Evolutionary conservation across 108 stramenopile species (phyloP), one percentile per base, ranked within the genome.

Genomic region (Skeletonema grethae): DNA sequence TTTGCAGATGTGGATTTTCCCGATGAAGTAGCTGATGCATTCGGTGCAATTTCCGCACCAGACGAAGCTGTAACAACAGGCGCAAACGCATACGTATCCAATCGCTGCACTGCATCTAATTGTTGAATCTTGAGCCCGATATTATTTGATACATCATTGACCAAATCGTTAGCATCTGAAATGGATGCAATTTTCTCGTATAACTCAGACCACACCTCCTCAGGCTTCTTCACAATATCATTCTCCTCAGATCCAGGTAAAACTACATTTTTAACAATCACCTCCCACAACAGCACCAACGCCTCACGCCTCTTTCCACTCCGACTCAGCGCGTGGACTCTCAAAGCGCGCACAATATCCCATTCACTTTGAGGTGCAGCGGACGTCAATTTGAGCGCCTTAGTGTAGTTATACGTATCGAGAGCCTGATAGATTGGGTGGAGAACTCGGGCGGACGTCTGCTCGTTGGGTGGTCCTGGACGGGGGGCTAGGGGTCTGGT

Each of bases 351-450:
- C 7, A 82, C 86, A 25, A 94, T 63, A 24, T 82, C 72, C 80
- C 76, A 77, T 24, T 83, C 55, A 57, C 46, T 45, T 18, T 73
- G 65, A 5, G 85, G 87, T 8, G 81, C 48, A 11, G 85, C 72
- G 9, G 78, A 63, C 7, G 87, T 87, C 31, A 94, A 65, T 63
- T 90, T 89, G 53, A 91, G 72, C 10, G 86, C 92, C 63, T 81
- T 82, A 72, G 65, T 70, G 76, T 84, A 94, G 58, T 90, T 87
- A 38, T 82, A 68, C 9, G 56, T 48, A 31, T 94, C 92, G 48
- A 94, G 57, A 7, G 90, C 88, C 22, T 72, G 77, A 65, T 92
- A 90, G 46, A 92, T 82, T 7, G 87, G 88, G 56, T 86, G 85
- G n/a, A 48, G 46, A 11, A 48, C 46, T 18, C 46, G 46, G n/a